Percentiles rank a stretch among this genome's conserved stretches.
phyloP scores from a whole-genome alignment of 371 early-diverging fungal genomes.

The Apophysomyces ossiformis region DNA sequence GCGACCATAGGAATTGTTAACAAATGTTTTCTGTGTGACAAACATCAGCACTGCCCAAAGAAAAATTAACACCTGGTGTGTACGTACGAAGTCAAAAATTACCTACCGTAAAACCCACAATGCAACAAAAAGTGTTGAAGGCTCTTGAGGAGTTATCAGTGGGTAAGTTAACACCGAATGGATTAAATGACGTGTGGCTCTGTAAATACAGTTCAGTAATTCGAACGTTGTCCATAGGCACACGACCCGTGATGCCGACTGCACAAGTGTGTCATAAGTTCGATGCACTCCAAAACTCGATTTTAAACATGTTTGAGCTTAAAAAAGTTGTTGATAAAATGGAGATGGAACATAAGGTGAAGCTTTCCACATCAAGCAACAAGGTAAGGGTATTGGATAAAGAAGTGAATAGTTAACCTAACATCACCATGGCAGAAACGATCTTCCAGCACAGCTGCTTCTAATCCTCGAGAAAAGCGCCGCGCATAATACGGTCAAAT shows the following conservation, averaged over 20 bases:
- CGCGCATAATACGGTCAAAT: conserved; percentile 17
- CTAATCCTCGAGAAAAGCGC: conserved; percentile 30
- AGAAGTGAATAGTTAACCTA: not conserved
- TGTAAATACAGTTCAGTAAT: conserved; percentile 3
- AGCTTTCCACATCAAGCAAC: conserved; percentile 29
- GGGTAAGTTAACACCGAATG: conserved; percentile 31
- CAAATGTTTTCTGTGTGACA: conserved; percentile 23
- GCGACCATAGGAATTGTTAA: conserved; percentile 1
- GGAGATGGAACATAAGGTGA: conserved; percentile 72
- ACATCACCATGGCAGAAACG: conserved; percentile 26
- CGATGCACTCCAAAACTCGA: conserved; percentile 70
- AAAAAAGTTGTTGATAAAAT: conserved; percentile 78
- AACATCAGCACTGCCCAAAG: conserved; percentile 48
- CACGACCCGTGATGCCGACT: conserved; percentile 80
- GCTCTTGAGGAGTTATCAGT: conserved; percentile 71
- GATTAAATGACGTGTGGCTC: not conserved
- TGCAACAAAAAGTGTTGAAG: conserved; percentile 65
- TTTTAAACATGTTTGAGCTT: conserved; percentile 75
- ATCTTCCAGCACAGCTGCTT: conserved; percentile 28
- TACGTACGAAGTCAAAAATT: conserved; percentile 76
- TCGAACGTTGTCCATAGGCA: conserved; percentile 33
- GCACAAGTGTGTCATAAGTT: conserved; percentile 72
- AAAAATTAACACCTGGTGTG: conserved; percentile 78
- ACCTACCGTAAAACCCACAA: conserved; percentile 64
- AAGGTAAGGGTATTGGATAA: conserved; percentile 10